Evolutionary conservation across 2,329 filamentous ascomycete species (phyloP).

Genomic region (Sarocladiaceae sp.): DNA sequence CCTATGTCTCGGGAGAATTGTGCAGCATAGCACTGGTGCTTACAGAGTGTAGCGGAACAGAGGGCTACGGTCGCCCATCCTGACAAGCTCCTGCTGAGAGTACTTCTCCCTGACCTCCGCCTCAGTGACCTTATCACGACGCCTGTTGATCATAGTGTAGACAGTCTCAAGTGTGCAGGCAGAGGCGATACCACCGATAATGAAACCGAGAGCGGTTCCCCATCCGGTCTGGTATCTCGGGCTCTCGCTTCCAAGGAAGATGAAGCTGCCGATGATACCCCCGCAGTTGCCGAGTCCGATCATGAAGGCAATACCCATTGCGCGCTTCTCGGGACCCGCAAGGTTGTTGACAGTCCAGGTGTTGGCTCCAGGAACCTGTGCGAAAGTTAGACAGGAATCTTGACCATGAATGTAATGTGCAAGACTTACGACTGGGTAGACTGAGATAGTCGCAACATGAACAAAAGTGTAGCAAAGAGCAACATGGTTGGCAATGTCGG

Average conservation of each 20-base stretch:
- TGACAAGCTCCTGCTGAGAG: constrained; percentile 23
- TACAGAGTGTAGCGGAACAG: constrained; percentile 20
- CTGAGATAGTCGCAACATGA: constrained; percentile 30
- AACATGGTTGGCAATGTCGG: constrained; percentile 26
- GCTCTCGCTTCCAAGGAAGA: constrained; percentile 18
- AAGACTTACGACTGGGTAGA: constrained; percentile 23
- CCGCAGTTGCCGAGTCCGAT: constrained; percentile 19
- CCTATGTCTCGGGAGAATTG: too few species aligned
- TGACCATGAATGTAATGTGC: background rate
- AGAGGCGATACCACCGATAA: constrained; percentile 12
- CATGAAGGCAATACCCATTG: constrained; percentile 28
- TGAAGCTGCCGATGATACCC: constrained; percentile 19
- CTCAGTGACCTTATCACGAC: constrained; percentile 17
- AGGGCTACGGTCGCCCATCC: constrained; percentile 25
- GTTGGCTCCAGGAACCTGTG: constrained; percentile 21
- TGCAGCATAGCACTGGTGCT: too few species aligned
- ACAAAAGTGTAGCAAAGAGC: constrained; percentile 30
- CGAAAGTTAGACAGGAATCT: background rate
- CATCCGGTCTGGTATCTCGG: constrained; percentile 21
- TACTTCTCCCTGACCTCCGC: constrained; percentile 21
- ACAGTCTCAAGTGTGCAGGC: constrained; percentile 16
- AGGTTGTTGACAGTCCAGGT: constrained; percentile 31
- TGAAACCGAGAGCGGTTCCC: constrained; percentile 18
- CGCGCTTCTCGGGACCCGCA: constrained; percentile 25
- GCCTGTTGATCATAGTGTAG: constrained; percentile 18